Conservation (phyloP, 2,329 filamentous ascomycete genomes). For the Phyllachora maydis region DNA sequence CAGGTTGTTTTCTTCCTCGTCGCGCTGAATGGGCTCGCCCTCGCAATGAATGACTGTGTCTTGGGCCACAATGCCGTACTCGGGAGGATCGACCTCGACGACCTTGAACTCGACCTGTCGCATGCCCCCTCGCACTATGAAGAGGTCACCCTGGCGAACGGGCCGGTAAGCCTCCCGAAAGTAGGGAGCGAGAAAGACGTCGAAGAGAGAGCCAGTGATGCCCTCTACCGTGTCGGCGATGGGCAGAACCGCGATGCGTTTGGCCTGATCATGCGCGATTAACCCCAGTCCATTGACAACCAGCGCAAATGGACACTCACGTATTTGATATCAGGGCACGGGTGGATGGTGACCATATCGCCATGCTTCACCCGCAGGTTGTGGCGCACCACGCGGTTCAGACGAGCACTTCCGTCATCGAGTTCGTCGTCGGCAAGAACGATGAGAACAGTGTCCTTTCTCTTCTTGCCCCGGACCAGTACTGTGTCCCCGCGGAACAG, state of each 20-base stretch:
- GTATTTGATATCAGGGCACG: constrained; percentile 99
- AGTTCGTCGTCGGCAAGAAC: constrained; percentile 95
- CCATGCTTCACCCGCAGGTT: constrained; percentile 97
- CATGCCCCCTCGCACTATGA: constrained; percentile 96
- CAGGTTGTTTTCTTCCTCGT: constrained; percentile 97
- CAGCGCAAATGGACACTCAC: constrained; percentile 33
- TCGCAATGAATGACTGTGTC: constrained; percentile 99
- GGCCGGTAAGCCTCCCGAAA: constrained; percentile 98
- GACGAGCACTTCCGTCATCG: constrained; percentile 88
- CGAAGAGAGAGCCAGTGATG: constrained; percentile 91
- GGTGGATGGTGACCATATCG: constrained; percentile 90
- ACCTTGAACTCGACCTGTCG: constrained; percentile 99
- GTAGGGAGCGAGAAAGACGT: constrained; percentile 97
- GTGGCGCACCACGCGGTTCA: constrained; percentile 97
- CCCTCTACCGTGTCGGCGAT: constrained; percentile 98
- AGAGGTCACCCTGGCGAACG: constrained; percentile 90
- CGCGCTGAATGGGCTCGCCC: constrained; percentile 85
- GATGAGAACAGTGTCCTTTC: constrained; percentile 96
- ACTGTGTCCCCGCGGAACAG: constrained; percentile 98
- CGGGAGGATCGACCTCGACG: constrained; percentile 92
- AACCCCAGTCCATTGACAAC: constrained; percentile 1
- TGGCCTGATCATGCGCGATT: constrained; percentile 43
- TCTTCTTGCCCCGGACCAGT: constrained; percentile 96
- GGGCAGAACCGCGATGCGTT: constrained; percentile 93
- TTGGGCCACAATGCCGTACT: constrained; percentile 97